A percentile compares a stretch with the other conserved stretches of the same genome.
phyloP scores from a whole-genome alignment of 1,284 basidiomycete genomes.

The Afroboletus lepidellus region DNA sequence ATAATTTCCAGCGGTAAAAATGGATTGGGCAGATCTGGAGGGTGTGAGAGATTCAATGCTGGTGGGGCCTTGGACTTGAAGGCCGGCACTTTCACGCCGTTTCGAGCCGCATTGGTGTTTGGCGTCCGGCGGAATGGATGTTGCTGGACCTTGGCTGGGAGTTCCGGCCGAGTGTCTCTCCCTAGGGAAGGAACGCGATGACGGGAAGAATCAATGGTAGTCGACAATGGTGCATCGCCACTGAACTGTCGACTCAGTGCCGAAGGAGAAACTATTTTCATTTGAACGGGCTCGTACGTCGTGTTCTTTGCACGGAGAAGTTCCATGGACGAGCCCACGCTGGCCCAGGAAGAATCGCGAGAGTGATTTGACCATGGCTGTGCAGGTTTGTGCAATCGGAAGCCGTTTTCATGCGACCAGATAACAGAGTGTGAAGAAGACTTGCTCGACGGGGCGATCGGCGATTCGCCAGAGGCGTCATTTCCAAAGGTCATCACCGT shows the following conservation, averaged over 20 bases:
- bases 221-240: background rate
- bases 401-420: background rate
- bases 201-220: conserved; percentile 25
- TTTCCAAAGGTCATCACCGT: conserved; percentile 27
- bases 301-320: conserved; percentile 11
- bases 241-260: conserved; percentile 13
- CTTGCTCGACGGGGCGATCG: conserved; percentile 5
- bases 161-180: background rate
- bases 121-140: background rate
- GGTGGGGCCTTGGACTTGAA: conserved; percentile 10
- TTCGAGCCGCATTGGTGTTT: background rate
- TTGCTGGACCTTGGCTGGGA: background rate
- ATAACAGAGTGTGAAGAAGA: background rate
- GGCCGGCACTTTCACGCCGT: background rate
- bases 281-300: conserved; percentile 2
- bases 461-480: conserved; percentile 21
- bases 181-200: conserved; percentile 21
- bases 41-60: background rate
- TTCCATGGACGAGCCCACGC: conserved; percentile 18
- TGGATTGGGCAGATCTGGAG: background rate
- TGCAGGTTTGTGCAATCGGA: background rate
- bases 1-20: background rate
- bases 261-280: conserved; percentile 1
- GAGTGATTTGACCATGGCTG: conserved; percentile 6
- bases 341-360: conserved; percentile 13